These are phyloP conservation scores for Paraphoma sp. DNA, from an alignment of 2,329 filamentous ascomycete species.

Conservation along the genomic window DNA sequence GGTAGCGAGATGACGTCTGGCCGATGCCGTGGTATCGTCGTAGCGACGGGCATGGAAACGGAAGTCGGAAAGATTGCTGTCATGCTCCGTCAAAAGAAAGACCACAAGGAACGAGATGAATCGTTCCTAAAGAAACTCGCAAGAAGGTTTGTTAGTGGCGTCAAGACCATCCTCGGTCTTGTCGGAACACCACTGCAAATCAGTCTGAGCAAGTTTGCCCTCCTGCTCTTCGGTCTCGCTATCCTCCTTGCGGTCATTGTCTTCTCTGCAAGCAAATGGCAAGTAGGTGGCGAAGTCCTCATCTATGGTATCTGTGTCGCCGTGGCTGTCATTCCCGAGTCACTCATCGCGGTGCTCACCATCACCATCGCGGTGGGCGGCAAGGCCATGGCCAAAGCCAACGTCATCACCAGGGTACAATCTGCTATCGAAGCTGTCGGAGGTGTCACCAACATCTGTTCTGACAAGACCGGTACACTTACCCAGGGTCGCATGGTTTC, in stretches of 20 bases:
- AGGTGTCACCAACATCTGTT: constrained; percentile 51
- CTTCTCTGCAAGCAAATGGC: constrained; percentile 64
- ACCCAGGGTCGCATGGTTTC: constrained; percentile 51
- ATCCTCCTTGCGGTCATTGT: constrained; percentile 74
- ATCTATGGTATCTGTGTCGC: constrained; percentile 58
- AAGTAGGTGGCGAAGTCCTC: constrained; percentile 51
- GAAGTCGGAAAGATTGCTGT: constrained; percentile 79
- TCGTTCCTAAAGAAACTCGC: constrained; percentile 42
- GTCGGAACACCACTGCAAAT: constrained; percentile 84
- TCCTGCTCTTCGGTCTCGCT: constrained; percentile 78
- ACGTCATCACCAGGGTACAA: constrained; percentile 50
- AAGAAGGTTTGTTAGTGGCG: constrained; percentile 42
- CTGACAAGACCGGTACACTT: constrained; percentile 50
- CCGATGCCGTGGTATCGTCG: constrained; percentile 71
- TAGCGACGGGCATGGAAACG: constrained; percentile 74
- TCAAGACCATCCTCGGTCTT: constrained; percentile 66
- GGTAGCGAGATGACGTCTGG: constrained; percentile 76
- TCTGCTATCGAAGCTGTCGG: constrained; percentile 50
- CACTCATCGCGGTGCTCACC: constrained; percentile 69
- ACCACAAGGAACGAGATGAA: constrained; percentile 58
- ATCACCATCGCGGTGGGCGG: constrained; percentile 65
- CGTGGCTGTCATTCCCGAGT: constrained; percentile 56
- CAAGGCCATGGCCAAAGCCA: constrained; percentile 50
- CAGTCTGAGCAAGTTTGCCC: constrained; percentile 84
- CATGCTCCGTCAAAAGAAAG: constrained; percentile 67